Percentiles rank a stretch among this genome's conserved stretches.
Conservation (phyloP, 495 filamentous ascomycete species). For the Aspergillus avenaceus region DNA sequence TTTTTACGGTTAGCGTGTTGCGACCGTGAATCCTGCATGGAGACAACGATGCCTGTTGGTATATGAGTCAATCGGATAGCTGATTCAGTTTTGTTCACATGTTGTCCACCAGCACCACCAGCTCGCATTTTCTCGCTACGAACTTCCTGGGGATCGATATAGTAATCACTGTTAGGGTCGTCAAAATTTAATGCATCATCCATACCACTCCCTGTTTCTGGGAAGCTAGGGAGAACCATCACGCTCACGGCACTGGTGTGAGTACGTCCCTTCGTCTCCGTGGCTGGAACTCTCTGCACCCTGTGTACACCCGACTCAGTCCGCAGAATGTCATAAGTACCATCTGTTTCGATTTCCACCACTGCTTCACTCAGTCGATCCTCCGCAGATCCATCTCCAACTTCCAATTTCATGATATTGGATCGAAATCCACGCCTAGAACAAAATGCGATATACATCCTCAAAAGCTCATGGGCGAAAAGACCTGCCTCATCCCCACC, state of each 20-base stretch:
- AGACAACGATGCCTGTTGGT: constrained; percentile 78
- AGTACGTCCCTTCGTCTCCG: constrained; percentile 82
- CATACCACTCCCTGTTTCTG: constrained; percentile 47
- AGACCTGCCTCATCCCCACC: constrained; percentile 87
- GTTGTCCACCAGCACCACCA: constrained; percentile 88
- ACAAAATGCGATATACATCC: constrained; percentile 87
- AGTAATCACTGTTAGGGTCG: constrained; percentile 85
- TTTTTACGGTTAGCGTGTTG: constrained; percentile 82
- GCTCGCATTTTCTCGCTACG: constrained; percentile 86
- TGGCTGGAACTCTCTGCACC: constrained; percentile 87
- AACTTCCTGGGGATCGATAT: constrained; percentile 83
- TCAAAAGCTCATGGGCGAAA: constrained; percentile 80
- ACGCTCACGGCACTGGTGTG: constrained; percentile 92
- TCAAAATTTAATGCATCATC: constrained; percentile 59
- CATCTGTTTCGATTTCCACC: constrained; percentile 72
- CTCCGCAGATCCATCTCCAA: constrained; percentile 52
- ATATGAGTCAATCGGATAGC: constrained; percentile 91
- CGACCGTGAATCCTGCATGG: constrained; percentile 89
- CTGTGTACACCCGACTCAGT: constrained; percentile 92
- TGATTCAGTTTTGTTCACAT: constrained; percentile 97
- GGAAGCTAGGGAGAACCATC: constrained; percentile 83
- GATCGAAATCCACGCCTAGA: constrained; percentile 55
- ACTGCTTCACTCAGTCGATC: constrained; percentile 75
- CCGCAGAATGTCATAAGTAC: constrained; percentile 74
- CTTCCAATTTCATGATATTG: constrained; percentile 53